Conservation (phyloP, 108 stramenopile species). For the Skeletonema costatum region DNA sequence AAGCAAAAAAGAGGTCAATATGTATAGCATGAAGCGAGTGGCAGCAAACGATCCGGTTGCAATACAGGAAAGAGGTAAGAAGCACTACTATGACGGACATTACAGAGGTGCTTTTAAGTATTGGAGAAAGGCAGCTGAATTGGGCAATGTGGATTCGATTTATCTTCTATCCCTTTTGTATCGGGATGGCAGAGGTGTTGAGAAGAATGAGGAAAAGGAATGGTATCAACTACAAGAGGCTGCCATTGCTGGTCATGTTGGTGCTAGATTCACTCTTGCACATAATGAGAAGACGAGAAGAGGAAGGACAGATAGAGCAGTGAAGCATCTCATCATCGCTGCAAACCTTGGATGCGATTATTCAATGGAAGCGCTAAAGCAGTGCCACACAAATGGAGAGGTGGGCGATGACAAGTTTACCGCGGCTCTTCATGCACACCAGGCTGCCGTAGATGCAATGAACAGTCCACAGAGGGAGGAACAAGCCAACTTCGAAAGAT, state of each 20-base stretch:
- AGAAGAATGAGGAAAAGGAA: neutral
- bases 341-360: neutral
- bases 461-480: neutral
- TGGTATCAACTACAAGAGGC: neutral
- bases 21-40: no score
- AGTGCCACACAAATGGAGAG: no score
- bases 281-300: neutral
- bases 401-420: no score
- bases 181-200: neutral
- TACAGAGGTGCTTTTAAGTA: no score
- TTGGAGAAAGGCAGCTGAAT: no score
- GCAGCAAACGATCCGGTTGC: neutral
- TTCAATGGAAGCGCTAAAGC: no score
- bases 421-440: no score
- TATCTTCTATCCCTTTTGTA: neutral
- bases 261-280: neutral
- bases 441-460: no score
- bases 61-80: no score
- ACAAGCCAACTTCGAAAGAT: no score
- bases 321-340: neutral
- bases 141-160: neutral
- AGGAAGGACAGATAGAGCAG: neutral
- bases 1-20: no score
- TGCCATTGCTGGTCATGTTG: neutral
- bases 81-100: no score